Base-by-base conservation (phyloP, 2,329 filamentous ascomycete species). In the Phialophora chinensis region DNA sequence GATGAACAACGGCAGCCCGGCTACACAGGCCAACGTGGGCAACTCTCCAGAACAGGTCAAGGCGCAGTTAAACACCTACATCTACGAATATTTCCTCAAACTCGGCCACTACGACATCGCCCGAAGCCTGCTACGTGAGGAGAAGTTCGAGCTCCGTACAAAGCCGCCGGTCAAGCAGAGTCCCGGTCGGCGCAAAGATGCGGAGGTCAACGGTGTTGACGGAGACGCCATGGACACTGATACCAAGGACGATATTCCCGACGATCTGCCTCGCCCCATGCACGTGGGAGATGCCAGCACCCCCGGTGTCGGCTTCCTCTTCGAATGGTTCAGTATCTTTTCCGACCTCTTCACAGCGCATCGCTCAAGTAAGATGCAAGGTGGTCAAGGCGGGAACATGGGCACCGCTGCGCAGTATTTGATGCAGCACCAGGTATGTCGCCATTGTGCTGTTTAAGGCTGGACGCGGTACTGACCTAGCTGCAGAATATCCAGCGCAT, bases 311-410 rank as follows among this genome's bases (percentile, higher is more conserved):
- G 72, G 72, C 29, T 98, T 99, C 75, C 84, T 99, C n/a, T 90
- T 92, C 73, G 95, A 98, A 75, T 99, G 95, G 95, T 99, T 96
- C 83, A 92, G 90, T 75, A 86, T 97, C 60, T 99, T 99, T 79
- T 98, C 93, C 93, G 95, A 99, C 75, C 92, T 98, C 73, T 96
- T 91, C 79, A 88, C 88, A 75, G 92, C 92, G 63, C 91, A 94
- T 76, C 90, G 85, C 74, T 89, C 88, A 77, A 87, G 86, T 62
- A 85, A 85, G 63, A 88, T 84, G 75, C 79, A 82, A 29, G 85
- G 86, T 66, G 66, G 68, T 25, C 63, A 63, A 53, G 63, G 57
- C 49, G 66, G 63, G 27, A 62, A 65, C 35, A 63, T 68, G 62
- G 63, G 65, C 25, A 42, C 71, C 4, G 89, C 92, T 55, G 85